phyloP scores from a whole-genome alignment of 2,329 filamentous ascomycete genomes.

The Calonectria montana region DNA sequence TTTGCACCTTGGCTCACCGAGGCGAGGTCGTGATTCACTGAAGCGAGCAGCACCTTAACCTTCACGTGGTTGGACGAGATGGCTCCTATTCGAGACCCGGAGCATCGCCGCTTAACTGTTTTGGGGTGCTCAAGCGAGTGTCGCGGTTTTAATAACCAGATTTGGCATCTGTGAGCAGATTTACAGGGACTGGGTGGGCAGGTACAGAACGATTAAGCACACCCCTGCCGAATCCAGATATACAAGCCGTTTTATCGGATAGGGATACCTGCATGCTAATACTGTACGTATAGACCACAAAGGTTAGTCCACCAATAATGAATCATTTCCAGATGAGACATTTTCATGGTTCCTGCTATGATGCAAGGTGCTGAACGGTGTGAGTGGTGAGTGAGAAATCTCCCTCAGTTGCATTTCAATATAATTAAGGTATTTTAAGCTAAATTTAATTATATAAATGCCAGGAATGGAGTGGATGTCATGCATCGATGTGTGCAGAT shows the following conservation, averaged over 20 bases:
- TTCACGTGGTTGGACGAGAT: slow-evolving; percentile 2
- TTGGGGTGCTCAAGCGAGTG: neutral
- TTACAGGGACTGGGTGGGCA: neutral
- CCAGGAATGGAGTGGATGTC: neutral
- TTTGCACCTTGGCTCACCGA: neutral
- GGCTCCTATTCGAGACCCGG: neutral
- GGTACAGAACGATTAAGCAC: neutral
- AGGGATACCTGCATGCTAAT: slow-evolving; percentile 1
- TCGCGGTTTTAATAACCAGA: slow-evolving; percentile 1
- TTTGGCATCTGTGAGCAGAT: slow-evolving; percentile 13
- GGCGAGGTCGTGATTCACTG: neutral
- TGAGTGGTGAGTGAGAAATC: neutral
- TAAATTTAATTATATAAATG: neutral
- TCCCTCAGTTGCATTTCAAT: neutral
- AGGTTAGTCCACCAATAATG: neutral
- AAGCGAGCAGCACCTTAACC: neutral
- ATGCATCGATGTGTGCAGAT: neutral
- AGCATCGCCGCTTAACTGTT: neutral
- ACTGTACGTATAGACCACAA: neutral
- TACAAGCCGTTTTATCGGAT: neutral
- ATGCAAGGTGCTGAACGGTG: neutral
- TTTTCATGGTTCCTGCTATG: neutral
- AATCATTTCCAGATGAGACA: neutral
- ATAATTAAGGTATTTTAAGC: neutral
- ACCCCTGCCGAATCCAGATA: neutral